Evolutionary conservation across 192 early-diverging fungal genomes (phyloP), one percentile per base, ranked within the genome.

Genomic region (Coemansia sp.): DNA sequence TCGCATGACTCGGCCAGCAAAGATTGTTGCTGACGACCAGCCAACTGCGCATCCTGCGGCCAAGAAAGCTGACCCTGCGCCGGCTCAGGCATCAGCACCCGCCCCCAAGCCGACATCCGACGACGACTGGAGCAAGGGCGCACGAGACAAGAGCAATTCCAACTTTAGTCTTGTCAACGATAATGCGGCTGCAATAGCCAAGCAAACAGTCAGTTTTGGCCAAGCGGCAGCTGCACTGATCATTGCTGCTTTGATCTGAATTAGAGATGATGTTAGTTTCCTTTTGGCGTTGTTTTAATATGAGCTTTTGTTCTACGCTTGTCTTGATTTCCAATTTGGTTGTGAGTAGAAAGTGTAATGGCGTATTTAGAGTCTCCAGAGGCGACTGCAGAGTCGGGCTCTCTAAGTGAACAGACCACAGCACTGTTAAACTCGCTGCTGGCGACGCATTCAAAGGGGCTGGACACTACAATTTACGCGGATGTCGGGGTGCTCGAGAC

Each of bases 381-480:
- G 24, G 24, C 27, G 29, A 25, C 9, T 3, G 41, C 53, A 27
- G 25, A 56, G 23, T 23, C 51, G 4, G 38, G 21, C 43, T 56
- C 52, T 7, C 54, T 71, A 35, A 50, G 39, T 5, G 76, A 73
- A 47, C 54, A 52, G 19, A 60, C 62, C n/a, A 27, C 54, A 8
- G 24, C 25, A 4, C 7, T 53, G 52, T 58, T 79, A 9, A 14
- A 29, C 14, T 51, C 56, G 21, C 35, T 64, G 21, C 51, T 79
- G 10, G 58, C 57, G 0, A 23, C 45, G 24, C 61, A 79, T 62
- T 66, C 69, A 45, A 52, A 58, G n/a, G 76, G 76, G 43, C 48
- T 67, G 11, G 63, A 67, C 11, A 79, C 76, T 19, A 73, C 76
- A 57, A 67, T 79, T 56, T 79, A 74, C 37, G 76, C 76, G 6